A percentile compares a stretch with the other conserved stretches of the same genome.
phyloP scores from a whole-genome alignment of 176 grass and related monocot species.

The Panicum miliaceum region DNA sequence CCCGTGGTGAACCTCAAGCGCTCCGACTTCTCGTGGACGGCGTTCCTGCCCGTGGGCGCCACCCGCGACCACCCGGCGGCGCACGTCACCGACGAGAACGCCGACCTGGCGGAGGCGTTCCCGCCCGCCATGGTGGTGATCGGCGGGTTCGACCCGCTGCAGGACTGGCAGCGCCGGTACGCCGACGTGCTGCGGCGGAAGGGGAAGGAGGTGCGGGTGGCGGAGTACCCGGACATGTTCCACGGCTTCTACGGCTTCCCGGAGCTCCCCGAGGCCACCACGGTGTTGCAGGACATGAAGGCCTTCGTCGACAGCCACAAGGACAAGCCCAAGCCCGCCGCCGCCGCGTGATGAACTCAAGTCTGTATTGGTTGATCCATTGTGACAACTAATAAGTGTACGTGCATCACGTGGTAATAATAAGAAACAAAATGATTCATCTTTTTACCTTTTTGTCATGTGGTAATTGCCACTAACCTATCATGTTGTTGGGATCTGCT shows the following conservation, averaged over 20 bases:
- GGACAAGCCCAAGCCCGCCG: not conserved
- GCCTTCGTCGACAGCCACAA: constrained; percentile 9
- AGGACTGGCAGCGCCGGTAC: constrained; percentile 21
- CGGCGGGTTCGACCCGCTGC: not conserved
- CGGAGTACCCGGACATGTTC: constrained; percentile 19
- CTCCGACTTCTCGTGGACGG: constrained; percentile 21
- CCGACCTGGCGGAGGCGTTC: not conserved
- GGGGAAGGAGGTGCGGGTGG: constrained; percentile 17
- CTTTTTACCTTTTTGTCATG: too few relatives aligned
- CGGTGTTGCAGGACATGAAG: constrained; percentile 19
- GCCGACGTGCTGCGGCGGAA: constrained; percentile 8
- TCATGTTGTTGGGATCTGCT: too few relatives aligned
- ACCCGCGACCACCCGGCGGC: constrained; percentile 19
- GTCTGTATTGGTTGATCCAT: not conserved
- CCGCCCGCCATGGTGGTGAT: not conserved
- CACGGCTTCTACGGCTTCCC: constrained; percentile 24
- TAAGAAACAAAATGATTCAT: too few relatives aligned
- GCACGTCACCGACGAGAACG: constrained; percentile 29
- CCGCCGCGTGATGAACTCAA: not conserved
- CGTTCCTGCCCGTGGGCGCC: constrained; percentile 16
- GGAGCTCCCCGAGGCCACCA: constrained; percentile 13
- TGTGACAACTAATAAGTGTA: not conserved
- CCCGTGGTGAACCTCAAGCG: constrained; percentile 18
- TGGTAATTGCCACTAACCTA: too few relatives aligned
- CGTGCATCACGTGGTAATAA: too few relatives aligned